Conservation (phyloP, 495 filamentous ascomycete genomes). For the Diplogelasinospora grovesii region DNA sequence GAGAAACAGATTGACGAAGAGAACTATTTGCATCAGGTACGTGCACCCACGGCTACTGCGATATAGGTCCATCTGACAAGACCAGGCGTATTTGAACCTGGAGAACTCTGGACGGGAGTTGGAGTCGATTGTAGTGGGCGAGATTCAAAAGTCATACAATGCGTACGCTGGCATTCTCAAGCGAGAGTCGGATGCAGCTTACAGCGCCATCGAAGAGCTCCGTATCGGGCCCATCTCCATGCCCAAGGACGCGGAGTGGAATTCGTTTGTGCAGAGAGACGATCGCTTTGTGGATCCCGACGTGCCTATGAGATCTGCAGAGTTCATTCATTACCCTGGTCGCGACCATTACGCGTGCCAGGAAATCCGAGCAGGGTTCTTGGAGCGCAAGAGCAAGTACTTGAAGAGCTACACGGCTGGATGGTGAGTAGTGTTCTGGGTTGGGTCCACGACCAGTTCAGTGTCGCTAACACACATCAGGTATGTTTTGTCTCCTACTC, state of each 20-base stretch:
- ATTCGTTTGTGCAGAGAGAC: slow-evolving; percentile 70
- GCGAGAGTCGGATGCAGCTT: slow-evolving; percentile 76
- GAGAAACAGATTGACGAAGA: slow-evolving; percentile 94
- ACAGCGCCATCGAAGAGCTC: slow-evolving; percentile 71
- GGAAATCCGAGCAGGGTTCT: slow-evolving; percentile 80
- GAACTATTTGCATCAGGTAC: slow-evolving; percentile 88
- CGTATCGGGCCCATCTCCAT: slow-evolving; percentile 79
- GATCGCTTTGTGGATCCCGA: slow-evolving; percentile 84
- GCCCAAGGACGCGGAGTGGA: slow-evolving; percentile 90
- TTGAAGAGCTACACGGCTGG: slow-evolving; percentile 95
- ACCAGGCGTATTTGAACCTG: slow-evolving; percentile 85
- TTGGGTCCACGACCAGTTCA: not conserved
- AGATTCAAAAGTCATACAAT: slow-evolving; percentile 96
- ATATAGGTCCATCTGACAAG: not conserved
- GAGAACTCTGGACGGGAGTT: slow-evolving; percentile 92
- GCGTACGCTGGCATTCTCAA: slow-evolving; percentile 84
- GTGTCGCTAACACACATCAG: slow-evolving; percentile 48
- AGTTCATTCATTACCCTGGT: slow-evolving; percentile 91
- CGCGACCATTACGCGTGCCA: slow-evolving; percentile 79
- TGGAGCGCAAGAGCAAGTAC: slow-evolving; percentile 98
- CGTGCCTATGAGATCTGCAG: slow-evolving; percentile 65
- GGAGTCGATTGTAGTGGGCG: slow-evolving; percentile 89
- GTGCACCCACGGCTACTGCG: not conserved
- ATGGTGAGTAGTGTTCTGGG: slow-evolving; percentile 55
- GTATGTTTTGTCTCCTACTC: slow-evolving; percentile 94